phyloP scores from a whole-genome alignment of 768 basidiomycete species.

The Leccinum disarticulatum region DNA sequence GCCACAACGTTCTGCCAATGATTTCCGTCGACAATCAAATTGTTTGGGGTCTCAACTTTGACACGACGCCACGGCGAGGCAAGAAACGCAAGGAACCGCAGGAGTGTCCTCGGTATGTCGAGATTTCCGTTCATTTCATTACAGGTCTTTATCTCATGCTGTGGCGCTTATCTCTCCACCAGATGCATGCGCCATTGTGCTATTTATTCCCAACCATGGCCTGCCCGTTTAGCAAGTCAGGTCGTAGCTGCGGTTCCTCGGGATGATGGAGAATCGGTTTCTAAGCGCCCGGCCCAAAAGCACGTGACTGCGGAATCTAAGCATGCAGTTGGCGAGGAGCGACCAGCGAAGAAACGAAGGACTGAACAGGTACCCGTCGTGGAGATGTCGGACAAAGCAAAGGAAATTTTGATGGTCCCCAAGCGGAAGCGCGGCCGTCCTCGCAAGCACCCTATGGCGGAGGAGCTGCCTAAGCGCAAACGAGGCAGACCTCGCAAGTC shows the following conservation, averaged over 20 bases:
- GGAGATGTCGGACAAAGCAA: conserved; percentile 36
- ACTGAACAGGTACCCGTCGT: conserved; percentile 35
- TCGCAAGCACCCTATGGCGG: conserved; percentile 34
- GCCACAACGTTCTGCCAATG: conserved; percentile 68
- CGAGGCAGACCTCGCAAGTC: conserved; percentile 36
- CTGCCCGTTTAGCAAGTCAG: conserved; percentile 51
- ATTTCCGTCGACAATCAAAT: conserved; percentile 74
- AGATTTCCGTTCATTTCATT: conserved; percentile 25
- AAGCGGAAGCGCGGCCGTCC: conserved; percentile 37
- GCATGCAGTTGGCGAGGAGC: conserved; percentile 43
- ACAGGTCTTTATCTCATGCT: conserved; percentile 14
- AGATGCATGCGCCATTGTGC: conserved; percentile 81
- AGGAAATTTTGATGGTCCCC: conserved; percentile 30
- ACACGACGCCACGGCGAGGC: conserved; percentile 42
- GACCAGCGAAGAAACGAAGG: conserved; percentile 51
- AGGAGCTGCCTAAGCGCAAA: conserved; percentile 35
- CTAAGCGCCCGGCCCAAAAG: conserved; percentile 52
- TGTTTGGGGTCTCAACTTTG: conserved; percentile 67
- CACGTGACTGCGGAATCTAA: conserved; percentile 55
- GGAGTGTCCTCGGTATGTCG: conserved; percentile 70
- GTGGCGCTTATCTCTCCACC: conserved; percentile 13
- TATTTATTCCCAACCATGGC: conserved; percentile 75
- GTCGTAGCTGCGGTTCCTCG: conserved; percentile 48
- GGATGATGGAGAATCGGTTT: conserved; percentile 41
- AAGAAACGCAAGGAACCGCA: conserved; percentile 62